These are phyloP conservation scores for Solanum microdontum DNA, from an alignment of 257 asterid species.

Conservation along the genomic window DNA sequence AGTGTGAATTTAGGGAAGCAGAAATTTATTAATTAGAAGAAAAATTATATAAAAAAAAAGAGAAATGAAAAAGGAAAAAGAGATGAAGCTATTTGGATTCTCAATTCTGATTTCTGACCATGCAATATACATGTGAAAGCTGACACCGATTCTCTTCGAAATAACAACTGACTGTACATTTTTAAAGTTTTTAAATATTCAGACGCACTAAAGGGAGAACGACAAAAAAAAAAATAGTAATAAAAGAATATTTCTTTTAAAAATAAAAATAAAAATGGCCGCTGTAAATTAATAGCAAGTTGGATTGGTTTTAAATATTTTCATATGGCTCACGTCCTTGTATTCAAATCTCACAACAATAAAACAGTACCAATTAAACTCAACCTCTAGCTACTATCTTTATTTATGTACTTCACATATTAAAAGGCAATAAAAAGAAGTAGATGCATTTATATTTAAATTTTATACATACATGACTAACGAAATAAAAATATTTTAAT, in stretches of 20 bases:
- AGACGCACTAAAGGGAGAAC: background rate
- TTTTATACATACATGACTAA: no score
- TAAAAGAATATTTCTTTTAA: background rate
- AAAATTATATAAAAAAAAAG: background rate
- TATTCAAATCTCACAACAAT: background rate
- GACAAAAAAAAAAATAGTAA: background rate
- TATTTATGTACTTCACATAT: background rate
- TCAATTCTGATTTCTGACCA: background rate
- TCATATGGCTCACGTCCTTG: background rate
- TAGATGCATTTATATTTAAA: background rate
- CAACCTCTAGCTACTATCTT: background rate
- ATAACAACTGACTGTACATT: background rate
- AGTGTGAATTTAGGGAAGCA: background rate
- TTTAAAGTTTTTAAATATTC: background rate
- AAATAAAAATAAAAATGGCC: background rate
- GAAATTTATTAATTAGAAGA: background rate
- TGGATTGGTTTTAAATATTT: background rate
- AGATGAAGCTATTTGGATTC: background rate
- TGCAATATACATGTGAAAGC: conserved; percentile 16
- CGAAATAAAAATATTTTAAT: background rate
- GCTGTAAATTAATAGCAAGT: background rate
- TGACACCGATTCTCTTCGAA: conserved; percentile 1
- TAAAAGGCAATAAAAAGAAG: background rate
- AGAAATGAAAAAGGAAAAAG: background rate
- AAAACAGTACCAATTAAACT: background rate